Evolutionary conservation across 1,139 yeast species (phyloP).

Genomic region (Citeromyces hawaiiensis): DNA sequence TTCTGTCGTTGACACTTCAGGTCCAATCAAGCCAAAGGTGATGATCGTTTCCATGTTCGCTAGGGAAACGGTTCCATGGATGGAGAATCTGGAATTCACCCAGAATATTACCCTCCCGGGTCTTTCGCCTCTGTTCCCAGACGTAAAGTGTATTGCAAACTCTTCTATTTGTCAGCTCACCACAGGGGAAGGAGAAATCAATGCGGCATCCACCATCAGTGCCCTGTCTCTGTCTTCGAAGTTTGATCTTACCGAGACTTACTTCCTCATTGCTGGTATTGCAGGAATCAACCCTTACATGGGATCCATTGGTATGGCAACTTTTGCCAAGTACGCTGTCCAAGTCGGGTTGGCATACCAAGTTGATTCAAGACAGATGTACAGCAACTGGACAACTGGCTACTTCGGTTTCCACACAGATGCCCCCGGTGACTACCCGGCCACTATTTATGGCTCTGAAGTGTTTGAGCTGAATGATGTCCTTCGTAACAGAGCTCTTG

Average conservation of each 20-base stretch:
- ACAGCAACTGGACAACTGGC: conserved; percentile 45
- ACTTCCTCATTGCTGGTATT: conserved; percentile 53
- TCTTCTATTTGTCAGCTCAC: conserved; percentile 47
- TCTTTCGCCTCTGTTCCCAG: conserved; percentile 46
- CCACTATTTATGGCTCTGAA: conserved; percentile 47
- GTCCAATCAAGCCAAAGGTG: conserved; percentile 31
- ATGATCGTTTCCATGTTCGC: conserved; percentile 44
- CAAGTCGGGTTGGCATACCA: conserved; percentile 53
- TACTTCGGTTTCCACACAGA: conserved; percentile 45
- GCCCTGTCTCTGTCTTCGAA: conserved; percentile 40
- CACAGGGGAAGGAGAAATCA: conserved; percentile 59
- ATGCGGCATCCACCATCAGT: conserved; percentile 48
- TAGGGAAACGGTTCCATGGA: conserved; percentile 43
- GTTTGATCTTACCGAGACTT: conserved; percentile 46
- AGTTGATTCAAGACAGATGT: conserved; percentile 33
- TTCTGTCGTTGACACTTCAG: too few relatives aligned
- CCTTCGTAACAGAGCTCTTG: conserved; percentile 44
- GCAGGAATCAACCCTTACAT: conserved; percentile 47
- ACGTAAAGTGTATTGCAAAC: conserved; percentile 38
- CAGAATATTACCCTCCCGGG: conserved; percentile 49
- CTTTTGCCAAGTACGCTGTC: conserved; percentile 49
- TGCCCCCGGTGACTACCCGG: conserved; percentile 37
- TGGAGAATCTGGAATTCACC: conserved; percentile 28
- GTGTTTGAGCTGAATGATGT: conserved; percentile 49
- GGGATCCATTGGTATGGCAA: conserved; percentile 39